phyloP scores from a whole-genome alignment of 2,329 filamentous ascomycete genomes.

The Saccharata proteae region DNA sequence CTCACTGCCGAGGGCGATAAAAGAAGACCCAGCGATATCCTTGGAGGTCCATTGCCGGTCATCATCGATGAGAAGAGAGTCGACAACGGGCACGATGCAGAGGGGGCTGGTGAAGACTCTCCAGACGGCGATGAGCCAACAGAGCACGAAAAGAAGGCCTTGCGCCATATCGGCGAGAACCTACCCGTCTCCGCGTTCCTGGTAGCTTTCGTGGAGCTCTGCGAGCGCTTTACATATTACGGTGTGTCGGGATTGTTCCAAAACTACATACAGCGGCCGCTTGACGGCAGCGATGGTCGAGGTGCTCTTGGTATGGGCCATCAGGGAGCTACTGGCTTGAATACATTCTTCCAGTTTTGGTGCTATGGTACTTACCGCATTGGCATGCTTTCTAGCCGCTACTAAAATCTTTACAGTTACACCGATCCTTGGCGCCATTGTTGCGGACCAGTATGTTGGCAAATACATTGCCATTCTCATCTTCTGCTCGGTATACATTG shows the following conservation, averaged over 20 bases:
- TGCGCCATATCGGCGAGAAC: constrained; percentile 23
- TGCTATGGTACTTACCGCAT: constrained; percentile 15
- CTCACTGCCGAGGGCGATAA: too few species aligned
- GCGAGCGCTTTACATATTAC: constrained; percentile 25
- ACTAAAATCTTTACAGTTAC: constrained; percentile 16
- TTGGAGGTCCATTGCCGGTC: too few species aligned
- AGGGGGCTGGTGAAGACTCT: too few species aligned
- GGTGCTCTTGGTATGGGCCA: constrained; percentile 17
- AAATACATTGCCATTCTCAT: constrained; percentile 53
- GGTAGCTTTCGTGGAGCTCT: constrained; percentile 25
- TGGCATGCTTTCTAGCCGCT: constrained; percentile 21
- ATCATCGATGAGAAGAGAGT: too few species aligned
- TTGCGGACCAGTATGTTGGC: constrained; percentile 52
- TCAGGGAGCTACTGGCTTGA: constrained; percentile 21
- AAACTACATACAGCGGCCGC: constrained; percentile 22
- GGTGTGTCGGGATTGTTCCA: constrained; percentile 22
- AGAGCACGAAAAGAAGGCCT: constrained; percentile 19
- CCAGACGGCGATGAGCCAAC: constrained; percentile 19
- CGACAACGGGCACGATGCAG: too few species aligned
- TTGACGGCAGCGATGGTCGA: constrained; percentile 9
- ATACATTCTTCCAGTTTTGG: constrained; percentile 25
- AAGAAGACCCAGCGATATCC: too few species aligned
- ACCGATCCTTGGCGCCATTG: constrained; percentile 26
- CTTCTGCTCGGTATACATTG: constrained; percentile 45
- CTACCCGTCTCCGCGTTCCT: constrained; percentile 24